phyloP scores from a whole-genome alignment of 768 basidiomycete genomes.

The Omphalotus guepiniiformis region DNA sequence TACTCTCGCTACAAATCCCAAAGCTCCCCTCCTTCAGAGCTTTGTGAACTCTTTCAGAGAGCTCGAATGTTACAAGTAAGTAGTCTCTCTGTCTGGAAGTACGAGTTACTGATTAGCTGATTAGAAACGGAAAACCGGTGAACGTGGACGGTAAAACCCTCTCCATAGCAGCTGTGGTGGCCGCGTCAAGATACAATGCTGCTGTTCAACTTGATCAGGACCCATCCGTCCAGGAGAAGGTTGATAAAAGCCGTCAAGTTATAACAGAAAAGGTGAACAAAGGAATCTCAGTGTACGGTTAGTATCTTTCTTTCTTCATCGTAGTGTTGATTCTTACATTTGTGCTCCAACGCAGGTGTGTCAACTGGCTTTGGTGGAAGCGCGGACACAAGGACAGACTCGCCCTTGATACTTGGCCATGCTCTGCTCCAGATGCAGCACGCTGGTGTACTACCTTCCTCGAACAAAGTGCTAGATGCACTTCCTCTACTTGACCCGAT shows the following conservation, averaged over 20 bases:
- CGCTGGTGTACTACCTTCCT: constrained; percentile 65
- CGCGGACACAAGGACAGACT: constrained; percentile 78
- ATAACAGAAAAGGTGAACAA: constrained; percentile 60
- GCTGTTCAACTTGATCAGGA: constrained; percentile 48
- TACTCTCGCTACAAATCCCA: no score
- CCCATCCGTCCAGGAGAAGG: constrained; percentile 40
- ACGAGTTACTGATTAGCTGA: constrained; percentile 4
- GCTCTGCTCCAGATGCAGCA: constrained; percentile 88
- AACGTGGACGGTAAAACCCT: constrained; percentile 66
- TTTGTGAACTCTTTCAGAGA: constrained; percentile 61
- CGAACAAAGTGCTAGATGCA: constrained; percentile 39
- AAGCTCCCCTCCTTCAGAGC: constrained; percentile 38
- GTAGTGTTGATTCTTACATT: not conserved
- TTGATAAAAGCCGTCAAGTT: constrained; percentile 60
- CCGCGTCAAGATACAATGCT: constrained; percentile 61
- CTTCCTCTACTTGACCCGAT: constrained; percentile 72
- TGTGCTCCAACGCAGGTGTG: not conserved
- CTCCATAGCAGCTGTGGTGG: constrained; percentile 74
- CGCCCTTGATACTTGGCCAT: constrained; percentile 68
- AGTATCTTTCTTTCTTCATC: not conserved
- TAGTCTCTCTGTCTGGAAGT: not conserved
- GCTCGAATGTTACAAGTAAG: constrained; percentile 61
- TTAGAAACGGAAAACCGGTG: constrained; percentile 59
- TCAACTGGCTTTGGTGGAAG: constrained; percentile 80
- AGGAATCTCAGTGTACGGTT: constrained; percentile 7